Conservation (phyloP, 371 early-diverging fungal genomes). For the Basidiobolus meristosporus region DNA sequence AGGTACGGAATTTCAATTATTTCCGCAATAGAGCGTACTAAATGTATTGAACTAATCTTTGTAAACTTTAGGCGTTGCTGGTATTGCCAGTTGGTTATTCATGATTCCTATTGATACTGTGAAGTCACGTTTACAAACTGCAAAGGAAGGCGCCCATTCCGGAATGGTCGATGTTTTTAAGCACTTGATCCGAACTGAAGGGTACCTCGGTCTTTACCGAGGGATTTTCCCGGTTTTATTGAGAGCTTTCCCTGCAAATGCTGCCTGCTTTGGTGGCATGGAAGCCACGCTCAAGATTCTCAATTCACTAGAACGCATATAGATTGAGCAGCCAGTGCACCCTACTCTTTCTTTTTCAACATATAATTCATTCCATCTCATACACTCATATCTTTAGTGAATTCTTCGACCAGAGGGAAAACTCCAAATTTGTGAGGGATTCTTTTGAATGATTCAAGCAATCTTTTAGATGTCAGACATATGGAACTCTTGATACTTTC, state of each 20-base stretch:
- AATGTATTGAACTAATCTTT: neutral
- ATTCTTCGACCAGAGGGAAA: no score
- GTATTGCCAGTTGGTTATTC: slow-evolving; percentile 76
- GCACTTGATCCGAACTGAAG: slow-evolving; percentile 68
- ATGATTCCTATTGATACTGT: slow-evolving; percentile 91
- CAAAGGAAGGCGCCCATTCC: neutral
- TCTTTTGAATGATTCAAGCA: no score
- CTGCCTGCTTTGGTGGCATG: slow-evolving; percentile 31
- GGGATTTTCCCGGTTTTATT: slow-evolving; percentile 86
- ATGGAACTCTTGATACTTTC: no score
- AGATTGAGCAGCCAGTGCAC: no score
- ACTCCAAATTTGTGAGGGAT: no score
- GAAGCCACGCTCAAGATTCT: no score
- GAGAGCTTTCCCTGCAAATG: slow-evolving; percentile 85
- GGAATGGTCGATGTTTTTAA: slow-evolving; percentile 37
- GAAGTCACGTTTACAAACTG: slow-evolving; percentile 80
- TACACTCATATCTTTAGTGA: no score
- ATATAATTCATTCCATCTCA: no score
- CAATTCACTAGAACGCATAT: no score
- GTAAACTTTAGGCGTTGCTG: slow-evolving; percentile 43
- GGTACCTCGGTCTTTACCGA: slow-evolving; percentile 77
- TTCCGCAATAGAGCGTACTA: slow-evolving; percentile 23
- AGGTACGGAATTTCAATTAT: no score
- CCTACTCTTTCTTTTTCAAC: no score
- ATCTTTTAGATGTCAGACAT: no score